These are phyloP conservation scores for Phytophthora vignae DNA, from an alignment of 352 stramenopile species.

Conservation along the genomic window DNA sequence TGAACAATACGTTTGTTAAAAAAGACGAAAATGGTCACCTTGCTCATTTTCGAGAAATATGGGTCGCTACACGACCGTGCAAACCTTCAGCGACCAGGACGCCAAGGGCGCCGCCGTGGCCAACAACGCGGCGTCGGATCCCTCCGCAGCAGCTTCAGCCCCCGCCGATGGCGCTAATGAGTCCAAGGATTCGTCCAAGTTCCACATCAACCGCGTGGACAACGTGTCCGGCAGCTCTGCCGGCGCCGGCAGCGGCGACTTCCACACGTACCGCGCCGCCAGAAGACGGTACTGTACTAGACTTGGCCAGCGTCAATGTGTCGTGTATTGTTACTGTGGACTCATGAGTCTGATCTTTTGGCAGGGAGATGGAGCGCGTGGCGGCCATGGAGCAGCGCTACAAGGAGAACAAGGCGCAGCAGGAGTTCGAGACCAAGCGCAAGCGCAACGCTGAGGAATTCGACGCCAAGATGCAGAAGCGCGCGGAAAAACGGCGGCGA, in stretches of 20 bases:
- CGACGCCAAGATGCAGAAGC: slow-evolving; percentile 70
- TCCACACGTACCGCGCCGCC: slow-evolving; percentile 97
- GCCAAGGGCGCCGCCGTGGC: slow-evolving; percentile 73
- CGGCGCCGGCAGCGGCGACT: slow-evolving; percentile 95
- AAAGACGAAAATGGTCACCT: neutral
- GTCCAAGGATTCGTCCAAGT: slow-evolving; percentile 37
- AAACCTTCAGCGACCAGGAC: slow-evolving; percentile 88
- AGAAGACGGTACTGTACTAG: slow-evolving; percentile 67
- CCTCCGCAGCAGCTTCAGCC: slow-evolving; percentile 5
- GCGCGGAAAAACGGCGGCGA: slow-evolving; percentile 78
- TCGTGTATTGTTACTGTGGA: neutral
- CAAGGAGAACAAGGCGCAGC: slow-evolving; percentile 63
- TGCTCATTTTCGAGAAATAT: slow-evolving; percentile 29
- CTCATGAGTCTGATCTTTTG: neutral
- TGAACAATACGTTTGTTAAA: neutral
- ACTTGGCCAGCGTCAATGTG: neutral
- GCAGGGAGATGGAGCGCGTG: slow-evolving; percentile 92
- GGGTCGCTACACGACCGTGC: slow-evolving; percentile 83
- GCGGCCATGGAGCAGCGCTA: slow-evolving; percentile 90
- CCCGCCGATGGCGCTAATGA: slow-evolving; percentile 16
- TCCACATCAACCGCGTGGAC: slow-evolving; percentile 85
- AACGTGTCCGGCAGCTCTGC: slow-evolving; percentile 96
- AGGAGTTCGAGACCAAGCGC: slow-evolving; percentile 74
- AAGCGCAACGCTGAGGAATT: slow-evolving; percentile 77
- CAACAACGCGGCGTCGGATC: slow-evolving; percentile 35